phyloP scores from a whole-genome alignment of 495 filamentous ascomycete genomes.

The Aspergillus ellipticus region DNA sequence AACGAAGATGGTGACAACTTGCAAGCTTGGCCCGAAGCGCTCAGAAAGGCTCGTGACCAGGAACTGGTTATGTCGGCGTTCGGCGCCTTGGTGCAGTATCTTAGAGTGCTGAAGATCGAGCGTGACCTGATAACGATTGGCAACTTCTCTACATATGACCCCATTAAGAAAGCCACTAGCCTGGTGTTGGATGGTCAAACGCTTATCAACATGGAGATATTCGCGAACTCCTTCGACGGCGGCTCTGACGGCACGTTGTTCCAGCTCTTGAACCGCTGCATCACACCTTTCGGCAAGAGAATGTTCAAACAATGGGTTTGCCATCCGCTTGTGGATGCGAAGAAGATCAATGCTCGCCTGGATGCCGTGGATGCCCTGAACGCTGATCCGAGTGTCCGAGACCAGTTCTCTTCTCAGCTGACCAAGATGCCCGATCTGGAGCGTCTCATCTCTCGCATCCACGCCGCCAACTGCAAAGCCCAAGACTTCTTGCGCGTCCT shows the following conservation, averaged over 20 bases:
- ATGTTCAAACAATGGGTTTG: constrained; percentile 98
- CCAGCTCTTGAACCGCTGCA: constrained; percentile 84
- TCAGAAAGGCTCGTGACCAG: constrained; percentile 70
- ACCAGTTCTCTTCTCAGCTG: constrained; percentile 80
- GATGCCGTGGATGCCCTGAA: constrained; percentile 95
- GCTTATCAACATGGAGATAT: constrained; percentile 95
- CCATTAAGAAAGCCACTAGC: constrained; percentile 88
- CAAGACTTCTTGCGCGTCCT: constrained; percentile 92
- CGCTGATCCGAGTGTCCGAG: constrained; percentile 69
- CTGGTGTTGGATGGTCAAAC: constrained; percentile 95
- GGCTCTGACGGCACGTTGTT: constrained; percentile 83
- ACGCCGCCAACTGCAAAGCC: constrained; percentile 81
- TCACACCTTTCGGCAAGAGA: constrained; percentile 96
- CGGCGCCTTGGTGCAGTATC: constrained; percentile 83
- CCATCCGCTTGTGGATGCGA: constrained; percentile 82
- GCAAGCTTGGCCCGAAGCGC: constrained; percentile 74
- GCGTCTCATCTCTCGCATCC: constrained; percentile 88
- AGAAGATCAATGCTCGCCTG: constrained; percentile 87
- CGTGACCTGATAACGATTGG: constrained; percentile 82
- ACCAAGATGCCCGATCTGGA: constrained; percentile 93
- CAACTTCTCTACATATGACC: constrained; percentile 89
- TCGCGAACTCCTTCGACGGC: constrained; percentile 90
- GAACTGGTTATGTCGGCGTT: constrained; percentile 89
- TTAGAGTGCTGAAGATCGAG: constrained; percentile 85
- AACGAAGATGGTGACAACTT: constrained; percentile 56